These are phyloP conservation scores for Porcisia hertigi DNA, from an alignment of 208 protist genomes.

Conservation along the genomic window DNA sequence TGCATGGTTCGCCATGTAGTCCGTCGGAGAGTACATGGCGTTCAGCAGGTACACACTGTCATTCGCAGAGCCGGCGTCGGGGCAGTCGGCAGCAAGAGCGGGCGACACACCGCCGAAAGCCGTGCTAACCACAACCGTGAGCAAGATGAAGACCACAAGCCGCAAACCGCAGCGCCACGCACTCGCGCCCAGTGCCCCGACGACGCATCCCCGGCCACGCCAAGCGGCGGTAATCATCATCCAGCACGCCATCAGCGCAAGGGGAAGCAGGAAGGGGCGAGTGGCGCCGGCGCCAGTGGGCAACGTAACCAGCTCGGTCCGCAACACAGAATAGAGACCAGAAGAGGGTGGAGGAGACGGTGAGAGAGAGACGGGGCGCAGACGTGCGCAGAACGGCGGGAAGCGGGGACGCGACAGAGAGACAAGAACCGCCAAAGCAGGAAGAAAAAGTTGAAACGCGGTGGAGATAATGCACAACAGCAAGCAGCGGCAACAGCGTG, in stretches of 20 bases:
- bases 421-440: no score
- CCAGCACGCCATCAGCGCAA: background rate
- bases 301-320: background rate
- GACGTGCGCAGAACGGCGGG: background rate
- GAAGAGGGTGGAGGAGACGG: background rate
- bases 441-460: no score
- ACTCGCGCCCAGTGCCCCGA: background rate
- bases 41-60: conserved; percentile 22
- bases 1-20: background rate
- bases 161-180: background rate
- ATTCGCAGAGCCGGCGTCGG: background rate
- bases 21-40: conserved; percentile 16
- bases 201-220: background rate
- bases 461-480: no score
- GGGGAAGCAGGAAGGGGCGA: background rate
- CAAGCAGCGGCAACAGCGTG: no score
- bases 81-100: background rate
- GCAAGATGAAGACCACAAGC: background rate
- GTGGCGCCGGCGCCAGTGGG: no score
- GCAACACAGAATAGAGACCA: background rate
- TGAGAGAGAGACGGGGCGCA: background rate
- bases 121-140: background rate
- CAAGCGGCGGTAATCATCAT: background rate
- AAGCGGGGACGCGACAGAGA: background rate
- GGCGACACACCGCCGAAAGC: no score